Percentiles rank a stretch among this genome's conserved stretches.
Conservation (phyloP, 2,329 filamentous ascomycete genomes). For the Fonsecaea pugnacius region DNA sequence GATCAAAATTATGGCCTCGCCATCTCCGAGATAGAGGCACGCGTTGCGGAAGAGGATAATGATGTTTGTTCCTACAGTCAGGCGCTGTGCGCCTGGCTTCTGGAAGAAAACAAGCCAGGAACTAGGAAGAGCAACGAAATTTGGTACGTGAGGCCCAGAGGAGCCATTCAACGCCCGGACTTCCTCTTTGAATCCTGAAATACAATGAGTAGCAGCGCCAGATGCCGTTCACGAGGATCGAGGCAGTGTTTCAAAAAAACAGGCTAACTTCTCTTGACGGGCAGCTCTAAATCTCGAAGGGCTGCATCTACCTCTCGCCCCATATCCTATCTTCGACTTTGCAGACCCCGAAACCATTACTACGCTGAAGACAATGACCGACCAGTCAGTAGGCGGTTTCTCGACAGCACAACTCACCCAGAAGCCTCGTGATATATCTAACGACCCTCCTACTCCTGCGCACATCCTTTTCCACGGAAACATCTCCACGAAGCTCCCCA, state of each 20-base stretch:
- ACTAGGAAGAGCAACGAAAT: constrained; percentile 35
- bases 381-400: constrained; percentile 83
- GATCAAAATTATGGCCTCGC: neutral
- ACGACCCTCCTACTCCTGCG: constrained; percentile 50
- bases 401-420: constrained; percentile 75
- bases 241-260: neutral
- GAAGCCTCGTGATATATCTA: constrained; percentile 53
- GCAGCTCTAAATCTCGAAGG: constrained; percentile 39
- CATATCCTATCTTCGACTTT: constrained; percentile 37
- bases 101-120: constrained; percentile 37
- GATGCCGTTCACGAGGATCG: neutral
- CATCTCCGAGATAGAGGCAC: neutral
- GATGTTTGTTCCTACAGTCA: constrained; percentile 34
- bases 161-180: neutral
- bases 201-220: neutral
- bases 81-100: constrained; percentile 38
- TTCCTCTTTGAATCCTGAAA: neutral
- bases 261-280: neutral
- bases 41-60: neutral
- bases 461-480: constrained; percentile 83
- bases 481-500: constrained; percentile 84
- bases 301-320: constrained; percentile 27
- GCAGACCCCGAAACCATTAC: constrained; percentile 46
- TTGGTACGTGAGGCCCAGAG: constrained; percentile 30
- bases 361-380: constrained; percentile 76